These are phyloP conservation scores for Xylaria sp. DNA, from an alignment of 2,329 filamentous ascomycete genomes.

Conservation along the genomic window DNA sequence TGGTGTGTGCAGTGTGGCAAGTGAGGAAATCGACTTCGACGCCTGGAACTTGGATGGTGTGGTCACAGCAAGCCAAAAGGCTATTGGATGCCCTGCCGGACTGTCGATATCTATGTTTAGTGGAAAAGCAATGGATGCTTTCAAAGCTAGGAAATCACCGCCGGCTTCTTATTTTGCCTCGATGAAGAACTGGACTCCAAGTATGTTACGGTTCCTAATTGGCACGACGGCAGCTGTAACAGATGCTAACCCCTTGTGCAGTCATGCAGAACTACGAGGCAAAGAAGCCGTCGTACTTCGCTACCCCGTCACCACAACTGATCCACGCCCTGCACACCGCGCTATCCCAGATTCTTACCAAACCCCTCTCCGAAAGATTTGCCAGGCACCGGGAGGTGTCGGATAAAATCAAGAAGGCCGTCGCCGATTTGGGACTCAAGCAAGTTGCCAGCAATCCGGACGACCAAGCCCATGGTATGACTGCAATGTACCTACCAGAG, in stretches of 20 bases:
- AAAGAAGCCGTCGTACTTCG: slow-evolving; percentile 97
- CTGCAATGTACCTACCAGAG: slow-evolving; percentile 92
- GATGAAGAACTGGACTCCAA: slow-evolving; percentile 96
- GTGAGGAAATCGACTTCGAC: slow-evolving; percentile 95
- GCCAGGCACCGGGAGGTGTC: slow-evolving; percentile 77
- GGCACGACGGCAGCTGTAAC: not conserved
- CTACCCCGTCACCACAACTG: slow-evolving; percentile 92
- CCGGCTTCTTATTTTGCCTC: slow-evolving; percentile 92
- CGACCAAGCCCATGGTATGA: slow-evolving; percentile 97
- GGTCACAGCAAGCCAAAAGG: slow-evolving; percentile 94
- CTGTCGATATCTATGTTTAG: slow-evolving; percentile 94
- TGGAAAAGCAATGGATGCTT: slow-evolving; percentile 78
- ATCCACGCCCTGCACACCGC: slow-evolving; percentile 91
- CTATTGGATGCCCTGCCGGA: slow-evolving; percentile 92
- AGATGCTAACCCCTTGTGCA: slow-evolving; percentile 38
- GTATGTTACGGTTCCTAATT: slow-evolving; percentile 48
- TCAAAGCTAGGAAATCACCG: slow-evolving; percentile 79
- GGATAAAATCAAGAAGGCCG: slow-evolving; percentile 82
- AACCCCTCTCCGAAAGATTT: slow-evolving; percentile 81
- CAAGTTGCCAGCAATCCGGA: slow-evolving; percentile 84
- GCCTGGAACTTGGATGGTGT: slow-evolving; percentile 92
- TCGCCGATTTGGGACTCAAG: slow-evolving; percentile 80
- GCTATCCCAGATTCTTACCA: slow-evolving; percentile 81
- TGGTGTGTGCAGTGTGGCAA: slow-evolving; percentile 95
- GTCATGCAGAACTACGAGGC: slow-evolving; percentile 99